Conservation (phyloP, 352 stramenopile species). For the Vaucheria bursata region DNA sequence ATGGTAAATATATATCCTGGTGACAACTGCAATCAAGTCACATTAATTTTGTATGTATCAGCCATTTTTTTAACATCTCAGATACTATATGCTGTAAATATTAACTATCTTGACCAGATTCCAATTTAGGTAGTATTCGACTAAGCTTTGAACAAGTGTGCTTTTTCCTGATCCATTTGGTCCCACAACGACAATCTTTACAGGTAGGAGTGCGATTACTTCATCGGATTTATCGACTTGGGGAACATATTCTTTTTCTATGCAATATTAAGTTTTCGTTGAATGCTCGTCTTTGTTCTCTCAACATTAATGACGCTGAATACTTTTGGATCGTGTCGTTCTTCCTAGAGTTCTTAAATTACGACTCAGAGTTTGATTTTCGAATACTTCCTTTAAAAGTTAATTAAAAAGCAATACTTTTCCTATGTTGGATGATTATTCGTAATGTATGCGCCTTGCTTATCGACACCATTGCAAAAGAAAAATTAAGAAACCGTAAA, state of each 20-base stretch:
- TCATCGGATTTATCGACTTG: constrained; percentile 69
- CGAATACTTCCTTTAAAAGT: no score
- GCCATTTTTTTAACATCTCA: no score
- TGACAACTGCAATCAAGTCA: no score
- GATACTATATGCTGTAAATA: no score
- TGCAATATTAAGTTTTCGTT: constrained; percentile 91
- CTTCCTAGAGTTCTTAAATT: no score
- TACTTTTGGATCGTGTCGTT: constrained; percentile 89
- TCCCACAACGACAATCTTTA: constrained; percentile 94
- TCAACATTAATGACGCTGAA: constrained; percentile 92
- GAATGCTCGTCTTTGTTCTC: constrained; percentile 84
- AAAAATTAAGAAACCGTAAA: no score
- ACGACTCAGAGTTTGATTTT: no score
- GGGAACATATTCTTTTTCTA: constrained; percentile 91
- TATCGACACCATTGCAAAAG: not conserved
- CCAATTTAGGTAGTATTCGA: constrained; percentile 95
- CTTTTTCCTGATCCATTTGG: constrained; percentile 90
- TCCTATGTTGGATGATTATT: not conserved
- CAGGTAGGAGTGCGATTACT: constrained; percentile 66
- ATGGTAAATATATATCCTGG: no score
- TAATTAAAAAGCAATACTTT: no score
- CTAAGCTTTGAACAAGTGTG: constrained; percentile 93
- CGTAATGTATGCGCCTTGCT: not conserved
- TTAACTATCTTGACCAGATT: no score
- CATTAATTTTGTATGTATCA: no score